Conservation (phyloP, 805 yeast species). For the Candida wancherniae region DNA sequence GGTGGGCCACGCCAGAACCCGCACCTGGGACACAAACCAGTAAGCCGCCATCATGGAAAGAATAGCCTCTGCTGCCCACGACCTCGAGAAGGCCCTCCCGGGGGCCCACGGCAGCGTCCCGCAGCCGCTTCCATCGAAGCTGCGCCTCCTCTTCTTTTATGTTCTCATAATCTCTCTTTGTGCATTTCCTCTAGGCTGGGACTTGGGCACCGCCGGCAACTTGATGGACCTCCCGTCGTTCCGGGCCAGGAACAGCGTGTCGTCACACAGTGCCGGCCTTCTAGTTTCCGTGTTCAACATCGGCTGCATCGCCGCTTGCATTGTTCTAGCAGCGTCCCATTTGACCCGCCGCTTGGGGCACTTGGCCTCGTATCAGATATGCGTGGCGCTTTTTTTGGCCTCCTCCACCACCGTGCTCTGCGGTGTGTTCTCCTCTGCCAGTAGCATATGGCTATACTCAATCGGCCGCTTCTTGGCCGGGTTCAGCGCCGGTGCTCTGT, state of each 20-base stretch:
- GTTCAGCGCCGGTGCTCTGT: constrained; percentile 8
- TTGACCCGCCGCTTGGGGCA: constrained; percentile 6
- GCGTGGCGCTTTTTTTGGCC: constrained; percentile 2
- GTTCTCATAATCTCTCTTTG: constrained; percentile 5
- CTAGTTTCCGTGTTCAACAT: constrained; percentile 7
- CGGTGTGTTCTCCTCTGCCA: constrained; percentile 1
- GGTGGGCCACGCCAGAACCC: too few species aligned
- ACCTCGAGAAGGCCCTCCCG: too few species aligned
- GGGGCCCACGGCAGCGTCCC: too few species aligned
- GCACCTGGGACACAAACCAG: too few species aligned
- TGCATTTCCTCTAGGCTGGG: constrained; percentile 13
- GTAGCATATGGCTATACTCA: constrained; percentile 3
- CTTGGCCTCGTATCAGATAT: constrained; percentile 3
- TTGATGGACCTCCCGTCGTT: constrained; percentile 8
- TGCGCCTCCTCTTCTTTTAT: constrained; percentile 4
- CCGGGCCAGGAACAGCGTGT: constrained; percentile 6
- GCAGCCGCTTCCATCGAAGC: background rate
- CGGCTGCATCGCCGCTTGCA: constrained; percentile 10
- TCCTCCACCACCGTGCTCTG: constrained; percentile 2
- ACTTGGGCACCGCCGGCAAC: constrained; percentile 12
- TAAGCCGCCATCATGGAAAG: too few species aligned
- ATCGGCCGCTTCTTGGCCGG: constrained; percentile 6
- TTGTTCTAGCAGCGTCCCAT: constrained; percentile 1
- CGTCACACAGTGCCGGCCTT: constrained; percentile 3
- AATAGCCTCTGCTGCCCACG: too few species aligned